Conservation (phyloP, 208 protist species). For the Acanthamoeba quina region DNA sequence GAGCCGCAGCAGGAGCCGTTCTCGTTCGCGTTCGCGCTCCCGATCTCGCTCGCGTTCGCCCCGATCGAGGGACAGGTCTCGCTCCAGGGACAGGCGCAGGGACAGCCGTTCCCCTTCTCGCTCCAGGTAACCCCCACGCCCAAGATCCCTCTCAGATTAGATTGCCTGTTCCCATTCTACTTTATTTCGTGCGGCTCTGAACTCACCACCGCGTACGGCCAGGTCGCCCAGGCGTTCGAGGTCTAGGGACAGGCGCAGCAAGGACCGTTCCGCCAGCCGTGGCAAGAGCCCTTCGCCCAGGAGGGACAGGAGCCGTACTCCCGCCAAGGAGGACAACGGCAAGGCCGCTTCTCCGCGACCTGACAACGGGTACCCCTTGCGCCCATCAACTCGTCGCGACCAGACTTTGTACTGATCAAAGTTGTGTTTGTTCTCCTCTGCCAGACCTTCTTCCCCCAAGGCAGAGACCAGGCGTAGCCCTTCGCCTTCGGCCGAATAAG, state of each 20-base stretch:
- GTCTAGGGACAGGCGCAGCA: not conserved
- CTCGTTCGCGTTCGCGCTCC: not conserved
- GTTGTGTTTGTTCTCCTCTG: not conserved
- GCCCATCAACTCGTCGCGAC: too few relatives aligned
- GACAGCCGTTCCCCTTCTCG: constrained; percentile 7
- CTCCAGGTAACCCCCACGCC: not conserved
- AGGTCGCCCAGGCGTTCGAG: not conserved
- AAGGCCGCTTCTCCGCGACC: not conserved
- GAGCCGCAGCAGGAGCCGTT: not conserved
- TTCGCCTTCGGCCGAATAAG: not conserved
- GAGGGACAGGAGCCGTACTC: constrained; percentile 13
- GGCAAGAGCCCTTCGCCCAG: constrained; percentile 10
- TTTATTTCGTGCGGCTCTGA: too few relatives aligned
- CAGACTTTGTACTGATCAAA: too few relatives aligned
- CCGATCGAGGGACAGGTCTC: constrained; percentile 6
- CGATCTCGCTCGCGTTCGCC: not conserved
- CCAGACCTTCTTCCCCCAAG: not conserved
- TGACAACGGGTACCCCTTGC: not conserved
- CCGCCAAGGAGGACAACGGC: not conserved
- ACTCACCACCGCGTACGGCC: not conserved
- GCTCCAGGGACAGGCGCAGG: not conserved
- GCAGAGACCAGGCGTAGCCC: not conserved
- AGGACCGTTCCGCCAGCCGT: not conserved
- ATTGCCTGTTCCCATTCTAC: too few relatives aligned
- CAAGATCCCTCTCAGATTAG: too few relatives aligned